Evolutionary conservation across 2,329 filamentous ascomycete species (phyloP).

Genomic region (Chaetomium sp.): DNA sequence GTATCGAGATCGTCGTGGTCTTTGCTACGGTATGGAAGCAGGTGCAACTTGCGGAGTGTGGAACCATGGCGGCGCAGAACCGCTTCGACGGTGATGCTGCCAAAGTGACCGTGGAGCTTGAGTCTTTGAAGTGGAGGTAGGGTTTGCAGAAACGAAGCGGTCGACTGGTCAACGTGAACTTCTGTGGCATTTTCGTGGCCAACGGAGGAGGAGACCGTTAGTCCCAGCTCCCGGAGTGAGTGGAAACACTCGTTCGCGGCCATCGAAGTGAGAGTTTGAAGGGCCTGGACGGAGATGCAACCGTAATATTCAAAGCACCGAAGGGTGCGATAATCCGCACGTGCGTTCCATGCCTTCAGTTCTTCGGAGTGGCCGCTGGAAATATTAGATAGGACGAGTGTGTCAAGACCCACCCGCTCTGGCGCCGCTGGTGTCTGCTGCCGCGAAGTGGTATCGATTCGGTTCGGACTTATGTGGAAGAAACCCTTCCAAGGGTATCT

Average conservation of each 20-base stretch:
- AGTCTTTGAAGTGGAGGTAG: neutral
- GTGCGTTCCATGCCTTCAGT: neutral
- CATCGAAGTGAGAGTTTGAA: conserved; percentile 3
- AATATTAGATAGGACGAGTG: neutral
- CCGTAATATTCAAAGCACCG: neutral
- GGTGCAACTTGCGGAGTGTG: neutral
- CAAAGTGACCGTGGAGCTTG: neutral
- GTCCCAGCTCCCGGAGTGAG: neutral
- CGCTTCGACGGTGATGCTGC: neutral
- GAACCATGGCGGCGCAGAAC: neutral
- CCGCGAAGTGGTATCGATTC: neutral
- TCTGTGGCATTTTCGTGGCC: too few species aligned
- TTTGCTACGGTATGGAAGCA: neutral
- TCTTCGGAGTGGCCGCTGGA: neutral
- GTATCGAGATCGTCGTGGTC: neutral
- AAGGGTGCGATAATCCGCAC: neutral
- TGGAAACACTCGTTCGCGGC: neutral
- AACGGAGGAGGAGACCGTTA: neutral
- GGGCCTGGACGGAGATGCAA: neutral
- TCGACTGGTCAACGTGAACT: neutral
- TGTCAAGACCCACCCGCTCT: neutral
- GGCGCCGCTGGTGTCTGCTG: neutral
- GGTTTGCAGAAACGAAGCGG: neutral
- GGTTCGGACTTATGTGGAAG: neutral
- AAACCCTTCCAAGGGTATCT: conserved; percentile 1